Evolutionary conservation across 2,329 filamentous ascomycete genomes (phyloP).

Genomic region (Monascus ruber): DNA sequence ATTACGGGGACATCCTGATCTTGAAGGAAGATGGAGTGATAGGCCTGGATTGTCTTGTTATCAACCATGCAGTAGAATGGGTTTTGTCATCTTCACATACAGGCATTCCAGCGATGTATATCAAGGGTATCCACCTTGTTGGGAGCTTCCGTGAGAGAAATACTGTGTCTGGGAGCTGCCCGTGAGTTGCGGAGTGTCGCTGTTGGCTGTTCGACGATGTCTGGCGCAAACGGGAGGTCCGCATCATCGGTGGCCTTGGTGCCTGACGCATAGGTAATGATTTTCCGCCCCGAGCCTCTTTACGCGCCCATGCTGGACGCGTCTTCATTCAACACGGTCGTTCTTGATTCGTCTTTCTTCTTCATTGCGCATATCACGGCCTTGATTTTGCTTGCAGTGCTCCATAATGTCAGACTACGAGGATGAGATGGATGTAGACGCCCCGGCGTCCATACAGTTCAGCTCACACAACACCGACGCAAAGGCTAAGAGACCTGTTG

Average conservation of each 20-base stretch:
- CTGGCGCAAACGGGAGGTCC: slow-evolving; percentile 3
- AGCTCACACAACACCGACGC: slow-evolving; percentile 56
- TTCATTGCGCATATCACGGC: no score
- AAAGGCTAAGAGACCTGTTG: slow-evolving; percentile 85
- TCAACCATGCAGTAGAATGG: no score
- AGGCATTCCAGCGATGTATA: slow-evolving; percentile 28
- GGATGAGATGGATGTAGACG: slow-evolving; percentile 61
- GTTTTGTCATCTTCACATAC: slow-evolving; percentile 20
- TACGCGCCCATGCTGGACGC: slow-evolving; percentile 26
- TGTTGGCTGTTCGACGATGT: background rate
- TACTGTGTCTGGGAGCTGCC: no score
- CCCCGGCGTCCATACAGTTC: slow-evolving; percentile 49
- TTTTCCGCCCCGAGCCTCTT: slow-evolving; percentile 32
- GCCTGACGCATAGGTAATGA: slow-evolving; percentile 13
- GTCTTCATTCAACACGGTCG: slow-evolving; percentile 7
- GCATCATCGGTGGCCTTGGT: slow-evolving; percentile 6
- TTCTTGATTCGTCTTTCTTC: no score
- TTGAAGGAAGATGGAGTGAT: slow-evolving; percentile 93
- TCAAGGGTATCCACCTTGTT: slow-evolving; percentile 4
- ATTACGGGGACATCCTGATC: slow-evolving; percentile 58
- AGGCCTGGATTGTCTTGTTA: slow-evolving; percentile 52
- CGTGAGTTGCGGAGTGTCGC: no score
- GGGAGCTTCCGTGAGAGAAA: no score
- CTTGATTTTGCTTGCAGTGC: no score
- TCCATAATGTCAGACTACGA: slow-evolving; percentile 43